These are phyloP conservation scores for Oryza glumipatula DNA, from an alignment of 176 grass and related monocot species.

Conservation along the genomic window DNA sequence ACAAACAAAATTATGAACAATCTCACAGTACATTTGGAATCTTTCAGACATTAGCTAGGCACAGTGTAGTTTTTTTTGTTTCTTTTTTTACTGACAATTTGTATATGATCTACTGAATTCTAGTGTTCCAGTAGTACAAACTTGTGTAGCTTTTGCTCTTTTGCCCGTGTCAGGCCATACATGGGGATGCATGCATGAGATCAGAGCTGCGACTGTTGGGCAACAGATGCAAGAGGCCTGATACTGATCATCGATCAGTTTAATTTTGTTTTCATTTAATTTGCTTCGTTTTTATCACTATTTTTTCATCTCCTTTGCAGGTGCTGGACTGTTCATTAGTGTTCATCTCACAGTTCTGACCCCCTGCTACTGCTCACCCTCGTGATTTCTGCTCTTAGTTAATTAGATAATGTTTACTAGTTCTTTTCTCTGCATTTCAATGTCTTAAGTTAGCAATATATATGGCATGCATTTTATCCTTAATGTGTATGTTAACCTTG, in stretches of 20 bases:
- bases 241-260: background rate
- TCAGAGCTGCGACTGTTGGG: conserved; percentile 47
- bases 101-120: background rate
- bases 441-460: background rate
- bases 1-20: conserved; percentile 14
- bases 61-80: background rate
- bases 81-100: background rate
- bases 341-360: background rate
- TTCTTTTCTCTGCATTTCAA: background rate
- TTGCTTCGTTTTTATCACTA: background rate
- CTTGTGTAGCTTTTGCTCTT: conserved; percentile 38
- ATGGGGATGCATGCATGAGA: conserved; percentile 46
- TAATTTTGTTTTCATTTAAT: background rate
- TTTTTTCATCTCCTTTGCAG: background rate
- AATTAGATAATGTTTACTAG: background rate
- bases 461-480: background rate
- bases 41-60: background rate
- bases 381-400: background rate
- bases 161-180: conserved; percentile 49
- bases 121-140: conserved; percentile 17
- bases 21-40: conserved; percentile 22
- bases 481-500: background rate
- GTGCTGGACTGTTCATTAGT: conserved; percentile 23
- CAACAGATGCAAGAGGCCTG: conserved; percentile 51
- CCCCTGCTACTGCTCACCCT: background rate